These are phyloP conservation scores for Vachellia collinsii DNA, from an alignment of 306 rosid genomes.

Conservation along the genomic window DNA sequence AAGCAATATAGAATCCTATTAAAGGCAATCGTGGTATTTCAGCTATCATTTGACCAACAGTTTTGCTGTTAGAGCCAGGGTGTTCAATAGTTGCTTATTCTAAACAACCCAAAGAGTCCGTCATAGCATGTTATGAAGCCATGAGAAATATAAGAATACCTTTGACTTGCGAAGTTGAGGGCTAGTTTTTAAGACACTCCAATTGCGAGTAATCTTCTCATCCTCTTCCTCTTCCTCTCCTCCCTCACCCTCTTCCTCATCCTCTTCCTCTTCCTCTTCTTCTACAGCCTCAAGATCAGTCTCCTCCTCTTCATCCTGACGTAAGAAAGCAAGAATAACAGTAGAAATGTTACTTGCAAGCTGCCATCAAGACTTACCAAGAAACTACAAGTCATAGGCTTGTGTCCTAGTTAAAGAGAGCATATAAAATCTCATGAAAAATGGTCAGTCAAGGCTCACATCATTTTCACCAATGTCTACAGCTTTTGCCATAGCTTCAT, in stretches of 20 bases:
- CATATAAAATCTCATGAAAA: conserved; percentile 15
- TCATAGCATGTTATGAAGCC: conserved; percentile 10
- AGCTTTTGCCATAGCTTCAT: conserved; percentile 92
- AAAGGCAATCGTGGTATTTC: not conserved
- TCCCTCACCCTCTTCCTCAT: conserved; percentile 64
- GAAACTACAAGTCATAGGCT: conserved; percentile 6
- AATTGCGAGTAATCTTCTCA: conserved; percentile 74
- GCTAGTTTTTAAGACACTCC: conserved; percentile 90
- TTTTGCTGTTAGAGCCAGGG: not conserved
- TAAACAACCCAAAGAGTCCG: not conserved
- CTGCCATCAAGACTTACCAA: conserved; percentile 23
- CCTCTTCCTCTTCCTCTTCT: conserved; percentile 6
- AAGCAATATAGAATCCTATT: not conserved
- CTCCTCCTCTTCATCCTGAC: conserved; percentile 80
- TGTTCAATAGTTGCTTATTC: not conserved
- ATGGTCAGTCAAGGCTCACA: conserved; percentile 54
- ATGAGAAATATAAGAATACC: conserved; percentile 50
- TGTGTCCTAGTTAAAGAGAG: not conserved
- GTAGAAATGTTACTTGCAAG: conserved; percentile 32
- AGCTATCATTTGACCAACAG: not conserved
- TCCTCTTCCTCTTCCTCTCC: conserved; percentile 36
- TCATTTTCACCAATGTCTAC: conserved; percentile 96
- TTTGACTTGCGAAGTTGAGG: conserved; percentile 75
- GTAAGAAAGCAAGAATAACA: conserved; percentile 23
- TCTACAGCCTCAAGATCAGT: conserved; percentile 67